phyloP scores from a whole-genome alignment of 2,329 filamentous ascomycete genomes.

The Aspergillus pseudoterreus region DNA sequence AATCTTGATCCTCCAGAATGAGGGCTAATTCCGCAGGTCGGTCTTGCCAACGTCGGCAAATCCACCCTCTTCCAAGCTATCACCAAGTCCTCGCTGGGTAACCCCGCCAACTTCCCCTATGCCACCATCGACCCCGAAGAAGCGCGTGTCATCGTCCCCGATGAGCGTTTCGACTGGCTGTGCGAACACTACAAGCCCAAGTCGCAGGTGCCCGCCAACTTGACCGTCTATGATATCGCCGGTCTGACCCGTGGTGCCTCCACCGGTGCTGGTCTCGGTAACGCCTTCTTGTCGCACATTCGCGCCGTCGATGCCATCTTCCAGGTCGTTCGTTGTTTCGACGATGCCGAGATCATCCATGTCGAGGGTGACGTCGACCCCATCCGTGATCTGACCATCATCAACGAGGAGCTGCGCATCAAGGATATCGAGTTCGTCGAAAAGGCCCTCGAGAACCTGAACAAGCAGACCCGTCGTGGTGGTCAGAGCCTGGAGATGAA shows the following conservation, averaged over 20 bases:
- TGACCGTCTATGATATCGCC: constrained; percentile 98
- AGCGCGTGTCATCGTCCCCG: constrained; percentile 92
- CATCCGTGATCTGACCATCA: constrained; percentile 89
- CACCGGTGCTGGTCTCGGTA: constrained; percentile 94
- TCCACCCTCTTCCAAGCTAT: constrained; percentile 99
- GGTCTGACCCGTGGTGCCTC: constrained; percentile 94
- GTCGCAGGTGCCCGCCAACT: constrained; percentile 90
- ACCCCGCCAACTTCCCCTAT: constrained; percentile 99
- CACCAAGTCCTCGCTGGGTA: constrained; percentile 94
- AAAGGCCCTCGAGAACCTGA: constrained; percentile 85
- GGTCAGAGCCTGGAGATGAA: constrained; percentile 97
- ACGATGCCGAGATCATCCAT: constrained; percentile 99
- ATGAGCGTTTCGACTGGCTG: constrained; percentile 94
- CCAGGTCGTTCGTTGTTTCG: constrained; percentile 94
- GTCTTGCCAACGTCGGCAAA: constrained; percentile 98
- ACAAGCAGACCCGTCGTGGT: constrained; percentile 92
- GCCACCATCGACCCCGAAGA: constrained; percentile 99
- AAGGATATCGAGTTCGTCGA: constrained; percentile 99
- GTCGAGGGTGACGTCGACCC: constrained; percentile 98
- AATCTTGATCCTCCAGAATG: not conserved
- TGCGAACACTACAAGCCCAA: constrained; percentile 97
- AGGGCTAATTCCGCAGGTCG: constrained; percentile 60
- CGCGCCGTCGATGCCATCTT: constrained; percentile 97
- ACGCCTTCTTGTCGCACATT: constrained; percentile 97
- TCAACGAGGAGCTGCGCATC: constrained; percentile 90